A percentile compares a stretch with the other conserved stretches of the same genome.
These are phyloP conservation scores for apple (Malus domestica) DNA, from an alignment of 306 rosid genomes.

Conservation along the genomic window ASM211411v1 NC_041794.1:31071501-31072000, in stretches of 20 bases:
- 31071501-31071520: neutral
- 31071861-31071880: neutral
- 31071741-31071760: neutral
- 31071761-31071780: neutral
- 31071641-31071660: neutral
- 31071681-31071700: slow-evolving; percentile 17
- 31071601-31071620: neutral
- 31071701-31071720: neutral
- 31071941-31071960: neutral
- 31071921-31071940: neutral
- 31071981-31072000: neutral
- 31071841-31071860: neutral
- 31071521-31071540: slow-evolving; percentile 12
- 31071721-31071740: neutral
- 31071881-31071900: neutral
- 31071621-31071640: neutral
- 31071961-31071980: neutral
- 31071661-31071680: slow-evolving; percentile 15
- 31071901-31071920: neutral
- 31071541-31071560: slow-evolving; percentile 13
- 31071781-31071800: neutral
- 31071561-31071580: slow-evolving; percentile 11
- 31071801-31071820: neutral
- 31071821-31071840: neutral
- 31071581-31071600: neutral